Conservation (phyloP, 2,329 filamentous ascomycete genomes). For the Fusarium buharicum region DNA sequence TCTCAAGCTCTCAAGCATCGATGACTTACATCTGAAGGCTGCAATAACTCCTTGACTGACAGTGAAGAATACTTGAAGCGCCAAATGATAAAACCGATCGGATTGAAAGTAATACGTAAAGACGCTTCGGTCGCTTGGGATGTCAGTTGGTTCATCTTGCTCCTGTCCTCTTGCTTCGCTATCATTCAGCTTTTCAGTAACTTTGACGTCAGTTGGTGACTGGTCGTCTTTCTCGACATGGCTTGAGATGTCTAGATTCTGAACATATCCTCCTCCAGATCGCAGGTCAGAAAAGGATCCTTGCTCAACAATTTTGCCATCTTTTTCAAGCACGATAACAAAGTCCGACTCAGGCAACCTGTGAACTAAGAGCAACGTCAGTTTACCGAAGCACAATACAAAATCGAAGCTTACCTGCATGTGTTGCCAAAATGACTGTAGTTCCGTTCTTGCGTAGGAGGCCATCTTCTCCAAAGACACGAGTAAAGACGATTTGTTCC, state of each 20-base stretch:
- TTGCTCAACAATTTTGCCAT: conserved; percentile 56
- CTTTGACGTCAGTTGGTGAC: background rate
- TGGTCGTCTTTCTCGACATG: conserved; percentile 24
- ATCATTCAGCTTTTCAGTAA: background rate
- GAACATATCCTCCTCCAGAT: conserved; percentile 51
- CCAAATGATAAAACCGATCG: conserved; percentile 36
- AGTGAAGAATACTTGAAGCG: conserved; percentile 26
- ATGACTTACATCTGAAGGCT: conserved; percentile 43
- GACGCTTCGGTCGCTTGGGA: conserved; percentile 41
- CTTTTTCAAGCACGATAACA: conserved; percentile 55
- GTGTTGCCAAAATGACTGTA: conserved; percentile 50
- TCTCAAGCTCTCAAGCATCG: background rate
- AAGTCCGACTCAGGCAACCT: conserved; percentile 55
- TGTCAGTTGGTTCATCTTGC: conserved; percentile 1
- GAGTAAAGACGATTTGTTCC: conserved; percentile 53
- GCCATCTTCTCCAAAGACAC: conserved; percentile 52
- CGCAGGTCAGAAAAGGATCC: conserved; percentile 53
- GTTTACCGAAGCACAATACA: background rate
- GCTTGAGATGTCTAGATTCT: conserved; percentile 50
- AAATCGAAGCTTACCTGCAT: conserved; percentile 41
- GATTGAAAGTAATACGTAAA: conserved; percentile 47
- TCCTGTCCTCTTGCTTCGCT: background rate
- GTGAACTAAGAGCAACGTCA: conserved; percentile 36
- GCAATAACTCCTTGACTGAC: conserved; percentile 32
- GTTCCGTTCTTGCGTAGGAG: conserved; percentile 48